Base-by-base conservation (phyloP, 164 flowering plant species). In the Umbellularia californica region DNA sequence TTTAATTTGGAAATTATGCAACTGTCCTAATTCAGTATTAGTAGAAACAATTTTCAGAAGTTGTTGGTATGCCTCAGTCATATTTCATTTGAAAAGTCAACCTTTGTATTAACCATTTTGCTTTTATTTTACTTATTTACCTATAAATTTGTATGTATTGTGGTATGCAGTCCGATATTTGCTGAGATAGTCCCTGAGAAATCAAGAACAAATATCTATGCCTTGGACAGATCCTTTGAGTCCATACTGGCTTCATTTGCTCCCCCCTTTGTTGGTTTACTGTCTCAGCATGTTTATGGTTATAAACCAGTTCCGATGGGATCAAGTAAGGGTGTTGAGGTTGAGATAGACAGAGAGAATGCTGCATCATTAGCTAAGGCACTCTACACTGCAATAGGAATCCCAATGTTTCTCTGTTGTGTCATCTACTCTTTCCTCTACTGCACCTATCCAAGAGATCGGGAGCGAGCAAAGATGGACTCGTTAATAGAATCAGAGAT, bases 151-250 rank as follows among this genome's bases (percentile, higher is more conserved):
- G 28, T 2, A 4, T 64, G 25, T 62, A n/a, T 41, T 64, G 10
- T 66, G 64, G 24, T 47, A 7, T 72, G 81, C 90, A 94, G 97
- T 83, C 97, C 98, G 20, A 94, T 92, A 81, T 92, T 91, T 85
- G 98, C 98, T 76, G 98, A 94, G 81, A 91, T 94, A 74, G 98
- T 94, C 75, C 97, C 97, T 0, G 92, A 88, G 84, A 89, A 80
- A 75, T 90, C 97, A 60, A 79, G 98, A 72, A 90, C 97, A 51
- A 91, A 90, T 78, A 88, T 95, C 73, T 95, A 95, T 82, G 98
- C 97, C 4, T 73, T 95, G 82, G 97, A 95, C 80, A 84, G 91
- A 64, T 91, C 97, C 13, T 91, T 95, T 67, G 98, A 92, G 82
- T 87, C 97, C 33, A 78, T 92, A 68, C 79, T 95, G 12, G 85